Evolutionary conservation across 306 rosid genomes (phyloP).

Genomic region (Lathyrus sativus): DNA sequence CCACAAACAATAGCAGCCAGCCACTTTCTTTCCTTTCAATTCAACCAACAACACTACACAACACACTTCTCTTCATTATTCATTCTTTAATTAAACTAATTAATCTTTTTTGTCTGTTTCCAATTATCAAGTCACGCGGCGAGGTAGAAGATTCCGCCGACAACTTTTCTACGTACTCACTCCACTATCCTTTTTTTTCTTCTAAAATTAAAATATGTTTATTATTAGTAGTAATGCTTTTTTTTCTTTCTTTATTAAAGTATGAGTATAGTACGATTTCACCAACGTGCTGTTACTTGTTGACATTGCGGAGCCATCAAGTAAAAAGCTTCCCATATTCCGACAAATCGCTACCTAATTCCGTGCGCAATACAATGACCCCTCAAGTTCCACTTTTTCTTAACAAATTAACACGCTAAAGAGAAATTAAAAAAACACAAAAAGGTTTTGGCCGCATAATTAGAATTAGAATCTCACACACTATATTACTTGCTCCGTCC

Average conservation of each 20-base stretch:
- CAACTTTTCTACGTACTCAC: slow-evolving; percentile 40
- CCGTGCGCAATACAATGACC: slow-evolving; percentile 21
- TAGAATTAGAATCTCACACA: no score
- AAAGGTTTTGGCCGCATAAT: not conserved
- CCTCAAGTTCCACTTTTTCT: slow-evolving; percentile 8
- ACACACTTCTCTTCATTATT: not conserved
- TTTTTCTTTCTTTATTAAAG: not conserved
- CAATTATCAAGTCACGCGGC: slow-evolving; percentile 44
- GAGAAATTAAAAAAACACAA: no score
- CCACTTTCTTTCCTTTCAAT: slow-evolving; percentile 20
- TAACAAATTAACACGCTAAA: not conserved
- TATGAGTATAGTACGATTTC: not conserved
- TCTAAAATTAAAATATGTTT: not conserved
- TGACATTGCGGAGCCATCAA: slow-evolving; percentile 23
- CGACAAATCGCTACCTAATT: slow-evolving; percentile 42
- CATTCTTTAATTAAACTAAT: not conserved
- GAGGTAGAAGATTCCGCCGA: slow-evolving; percentile 46
- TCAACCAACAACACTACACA: not conserved
- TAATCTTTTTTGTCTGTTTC: not conserved
- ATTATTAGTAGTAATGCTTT: not conserved
- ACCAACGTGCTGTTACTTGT: not conserved
- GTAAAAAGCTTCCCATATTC: slow-evolving; percentile 36
- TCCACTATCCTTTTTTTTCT: slow-evolving; percentile 2
- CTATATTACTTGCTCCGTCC: no score
- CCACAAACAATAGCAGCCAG: slow-evolving; percentile 38